phyloP scores from a whole-genome alignment of 768 basidiomycete genomes.

The Pholiota conissans region DNA sequence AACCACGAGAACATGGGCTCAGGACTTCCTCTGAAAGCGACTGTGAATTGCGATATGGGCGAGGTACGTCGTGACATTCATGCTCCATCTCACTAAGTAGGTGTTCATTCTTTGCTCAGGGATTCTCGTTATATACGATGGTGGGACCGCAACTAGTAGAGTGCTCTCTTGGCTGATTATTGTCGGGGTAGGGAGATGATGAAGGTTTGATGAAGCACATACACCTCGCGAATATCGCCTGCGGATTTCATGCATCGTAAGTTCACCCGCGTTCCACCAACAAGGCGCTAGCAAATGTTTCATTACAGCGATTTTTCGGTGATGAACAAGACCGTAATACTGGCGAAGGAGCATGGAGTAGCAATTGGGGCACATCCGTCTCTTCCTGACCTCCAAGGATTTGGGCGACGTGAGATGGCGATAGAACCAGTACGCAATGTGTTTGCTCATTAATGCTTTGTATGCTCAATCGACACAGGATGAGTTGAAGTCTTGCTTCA shows the following conservation, averaged over 20 bases:
- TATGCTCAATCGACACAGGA: conserved; percentile 32
- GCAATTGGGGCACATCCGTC: conserved; percentile 69
- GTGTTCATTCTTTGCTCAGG: conserved; percentile 27
- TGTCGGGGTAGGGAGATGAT: conserved; percentile 44
- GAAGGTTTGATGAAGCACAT: conserved; percentile 55
- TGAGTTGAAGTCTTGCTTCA: conserved; percentile 55
- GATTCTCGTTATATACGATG: conserved; percentile 49
- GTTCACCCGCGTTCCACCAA: neutral
- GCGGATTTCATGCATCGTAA: conserved; percentile 69
- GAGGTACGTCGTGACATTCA: conserved; percentile 36
- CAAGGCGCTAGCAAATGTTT: neutral
- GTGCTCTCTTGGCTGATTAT: neutral
- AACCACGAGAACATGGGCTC: no score
- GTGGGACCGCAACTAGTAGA: conserved; percentile 30
- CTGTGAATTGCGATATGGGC: conserved; percentile 58
- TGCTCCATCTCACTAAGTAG: neutral
- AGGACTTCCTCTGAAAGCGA: conserved; percentile 36
- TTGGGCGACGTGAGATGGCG: conserved; percentile 65
- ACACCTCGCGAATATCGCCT: conserved; percentile 63
- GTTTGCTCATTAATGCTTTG: neutral
- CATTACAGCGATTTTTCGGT: conserved; percentile 54
- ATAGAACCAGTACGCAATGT: conserved; percentile 49
- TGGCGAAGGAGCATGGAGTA: conserved; percentile 58
- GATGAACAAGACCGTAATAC: conserved; percentile 60
- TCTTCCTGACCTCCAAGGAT: conserved; percentile 63